Conservation (phyloP, 1,284 basidiomycete species). For the Puccinia sorghi region DNA sequence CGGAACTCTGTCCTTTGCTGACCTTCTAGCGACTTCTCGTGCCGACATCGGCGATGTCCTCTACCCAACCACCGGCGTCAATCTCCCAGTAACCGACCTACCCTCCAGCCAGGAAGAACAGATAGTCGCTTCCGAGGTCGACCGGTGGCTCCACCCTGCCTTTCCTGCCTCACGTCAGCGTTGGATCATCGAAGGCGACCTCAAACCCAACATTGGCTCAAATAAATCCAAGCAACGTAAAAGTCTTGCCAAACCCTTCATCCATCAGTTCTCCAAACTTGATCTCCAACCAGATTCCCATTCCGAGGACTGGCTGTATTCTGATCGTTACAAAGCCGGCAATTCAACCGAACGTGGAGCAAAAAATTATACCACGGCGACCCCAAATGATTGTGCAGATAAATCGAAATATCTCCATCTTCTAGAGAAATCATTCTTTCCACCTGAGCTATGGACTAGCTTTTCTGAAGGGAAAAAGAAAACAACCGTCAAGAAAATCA, state of each 20-base stretch:
- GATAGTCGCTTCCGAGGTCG: constrained; percentile 7
- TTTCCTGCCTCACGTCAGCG: not conserved
- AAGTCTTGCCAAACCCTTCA: constrained; percentile 12
- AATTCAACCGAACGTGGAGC: not conserved
- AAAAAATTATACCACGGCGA: not conserved
- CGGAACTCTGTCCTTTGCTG: constrained; percentile 28
- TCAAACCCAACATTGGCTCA: constrained; percentile 18
- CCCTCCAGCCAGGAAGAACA: constrained; percentile 17
- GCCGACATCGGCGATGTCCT: constrained; percentile 30
- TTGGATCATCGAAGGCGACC: constrained; percentile 36
- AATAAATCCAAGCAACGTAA: constrained; percentile 29
- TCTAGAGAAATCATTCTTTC: constrained; percentile 33
- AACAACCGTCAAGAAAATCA: constrained; percentile 1
- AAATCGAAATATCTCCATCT: constrained; percentile 24
- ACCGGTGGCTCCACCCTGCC: constrained; percentile 20
- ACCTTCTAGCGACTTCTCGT: constrained; percentile 36
- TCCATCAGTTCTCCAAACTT: constrained; percentile 32
- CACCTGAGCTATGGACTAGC: constrained; percentile 33
- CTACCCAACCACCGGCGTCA: constrained; percentile 24
- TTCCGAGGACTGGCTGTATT: constrained; percentile 26
- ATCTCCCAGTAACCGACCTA: constrained; percentile 26
- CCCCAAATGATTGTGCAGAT: not conserved
- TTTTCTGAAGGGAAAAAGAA: constrained; percentile 41
- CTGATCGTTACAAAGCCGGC: constrained; percentile 35
- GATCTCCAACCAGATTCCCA: not conserved